phyloP scores from a whole-genome alignment of 164 flowering plant genomes.

The Macadamia integrifolia region DNA sequence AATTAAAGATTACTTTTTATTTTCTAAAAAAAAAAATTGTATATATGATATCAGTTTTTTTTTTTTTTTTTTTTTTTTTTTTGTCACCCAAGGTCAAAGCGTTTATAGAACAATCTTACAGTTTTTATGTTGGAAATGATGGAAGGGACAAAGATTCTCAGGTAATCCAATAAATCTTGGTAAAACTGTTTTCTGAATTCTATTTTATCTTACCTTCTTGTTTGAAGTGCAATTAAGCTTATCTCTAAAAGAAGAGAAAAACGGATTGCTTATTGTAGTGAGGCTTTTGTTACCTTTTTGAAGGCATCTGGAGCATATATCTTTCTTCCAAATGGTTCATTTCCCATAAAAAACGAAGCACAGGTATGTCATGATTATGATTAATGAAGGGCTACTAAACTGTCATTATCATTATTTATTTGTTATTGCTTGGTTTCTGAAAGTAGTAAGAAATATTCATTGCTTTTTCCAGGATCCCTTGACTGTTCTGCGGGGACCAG shows the following conservation, averaged over 20 bases:
- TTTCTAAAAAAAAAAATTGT: too few species aligned
- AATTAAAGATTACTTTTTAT: not conserved
- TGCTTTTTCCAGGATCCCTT: conserved; percentile 46
- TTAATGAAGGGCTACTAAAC: not conserved
- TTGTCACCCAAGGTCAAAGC: conserved; percentile 39
- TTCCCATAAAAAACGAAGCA: conserved; percentile 39
- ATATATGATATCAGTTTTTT: not conserved
- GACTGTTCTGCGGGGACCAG: conserved; percentile 60
- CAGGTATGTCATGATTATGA: conserved; percentile 35
- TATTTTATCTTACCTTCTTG: not conserved
- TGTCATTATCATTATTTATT: too few species aligned
- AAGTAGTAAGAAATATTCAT: not conserved
- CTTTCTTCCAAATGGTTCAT: conserved; percentile 88
- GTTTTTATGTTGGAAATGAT: conserved; percentile 58
- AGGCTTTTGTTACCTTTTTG: conserved; percentile 14
- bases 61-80: not conserved
- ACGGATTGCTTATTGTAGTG: too few species aligned
- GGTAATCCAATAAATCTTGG: conserved; percentile 28
- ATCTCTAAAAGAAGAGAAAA: too few species aligned
- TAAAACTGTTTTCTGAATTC: not conserved
- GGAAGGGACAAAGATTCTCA: conserved; percentile 71
- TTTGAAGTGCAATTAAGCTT: not conserved
- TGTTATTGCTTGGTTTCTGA: not conserved
- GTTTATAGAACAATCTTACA: conserved; percentile 52
- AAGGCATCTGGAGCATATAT: conserved; percentile 97